Evolutionary conservation across 768 basidiomycete species (phyloP).

Genomic region (Rhizopogon sp.): DNA sequence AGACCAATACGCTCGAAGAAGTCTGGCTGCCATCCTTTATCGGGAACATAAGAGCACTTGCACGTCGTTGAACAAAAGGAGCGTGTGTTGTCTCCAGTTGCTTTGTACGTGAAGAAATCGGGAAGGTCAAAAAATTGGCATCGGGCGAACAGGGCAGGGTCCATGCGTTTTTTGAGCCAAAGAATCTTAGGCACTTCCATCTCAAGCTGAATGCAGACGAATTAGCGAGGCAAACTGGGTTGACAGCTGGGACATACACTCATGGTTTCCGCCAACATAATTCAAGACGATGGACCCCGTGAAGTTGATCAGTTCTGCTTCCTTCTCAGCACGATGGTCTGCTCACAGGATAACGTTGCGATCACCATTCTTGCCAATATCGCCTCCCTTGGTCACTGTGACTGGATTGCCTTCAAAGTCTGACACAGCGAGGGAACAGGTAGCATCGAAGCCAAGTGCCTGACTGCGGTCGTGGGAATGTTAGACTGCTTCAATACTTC

Average conservation of each 20-base stretch:
- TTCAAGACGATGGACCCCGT: slow-evolving; percentile 83
- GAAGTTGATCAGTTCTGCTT: slow-evolving; percentile 85
- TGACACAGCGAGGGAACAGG: slow-evolving; percentile 89
- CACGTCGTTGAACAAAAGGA: slow-evolving; percentile 94
- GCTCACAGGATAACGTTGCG: slow-evolving; percentile 95
- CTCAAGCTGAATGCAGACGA: slow-evolving; percentile 57
- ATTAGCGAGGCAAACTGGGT: slow-evolving; percentile 3
- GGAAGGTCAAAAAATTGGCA: slow-evolving; percentile 90
- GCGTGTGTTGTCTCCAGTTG: slow-evolving; percentile 65
- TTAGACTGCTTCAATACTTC: slow-evolving; percentile 56
- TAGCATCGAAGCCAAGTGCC: slow-evolving; percentile 95
- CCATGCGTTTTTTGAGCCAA: slow-evolving; percentile 93
- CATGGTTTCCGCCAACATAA: slow-evolving; percentile 95
- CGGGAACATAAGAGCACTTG: slow-evolving; percentile 91
- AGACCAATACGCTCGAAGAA: slow-evolving; percentile 89
- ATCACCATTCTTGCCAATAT: slow-evolving; percentile 61
- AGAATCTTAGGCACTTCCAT: slow-evolving; percentile 99
- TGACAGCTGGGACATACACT: slow-evolving; percentile 50
- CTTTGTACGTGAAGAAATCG: slow-evolving; percentile 91
- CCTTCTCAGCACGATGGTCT: slow-evolving; percentile 89
- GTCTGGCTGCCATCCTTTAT: slow-evolving; percentile 80
- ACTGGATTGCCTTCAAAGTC: slow-evolving; percentile 72
- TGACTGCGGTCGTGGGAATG: slow-evolving; percentile 56
- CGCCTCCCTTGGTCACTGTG: slow-evolving; percentile 62
- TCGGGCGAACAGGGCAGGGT: slow-evolving; percentile 55